Evolutionary conservation across 2,329 filamentous ascomycete species (phyloP), one percentile per base, ranked within the genome.

Genomic region (Tolypocladium capitatum): DNA sequence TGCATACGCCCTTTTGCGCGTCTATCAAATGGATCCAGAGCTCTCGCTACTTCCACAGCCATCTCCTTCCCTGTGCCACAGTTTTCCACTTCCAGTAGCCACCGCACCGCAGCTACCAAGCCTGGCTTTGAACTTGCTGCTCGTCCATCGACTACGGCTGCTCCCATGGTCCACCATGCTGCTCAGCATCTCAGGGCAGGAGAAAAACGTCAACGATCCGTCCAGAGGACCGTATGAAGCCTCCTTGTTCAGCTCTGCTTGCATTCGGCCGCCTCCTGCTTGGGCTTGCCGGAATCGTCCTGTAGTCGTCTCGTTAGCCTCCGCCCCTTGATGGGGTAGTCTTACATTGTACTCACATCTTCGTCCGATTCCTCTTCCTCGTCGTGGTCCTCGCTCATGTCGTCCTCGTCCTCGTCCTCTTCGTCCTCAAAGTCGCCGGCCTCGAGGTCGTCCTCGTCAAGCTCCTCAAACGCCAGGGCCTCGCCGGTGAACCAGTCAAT

Each of bases 401-500:
- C 87, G 54, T 90, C 85, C 46, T 94, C 90, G 48, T 94, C 89
- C 49, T 96, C 90, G 46, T 96, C 91, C 18, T 94, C 88, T 28
- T 96, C 90, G 46, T 94, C 90, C 51, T 91, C 85, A 56, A 86
- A 88, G 54, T 87, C 86, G 53, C 83, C 86, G 59, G 84, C 84
- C 48, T 49, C 48, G 16, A 47, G 41, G 34, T 54, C 52, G 21
- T 53, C 51, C 14, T 79, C 80, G 35, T 91, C 85, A 51, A 95
- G 69, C 66, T 96, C 91, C 75, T 98, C 92, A 59, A 88, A 98
- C 58, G 92, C 90, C 54, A 98, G 82, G 57, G 92, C 92, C 72
- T 98, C 92, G 49, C 92, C 92, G 46, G 92, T 98, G 68, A 98
- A 98, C 92, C 92, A 98, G 71, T 98, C 92, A 60, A 98, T 92